Conservation (phyloP, 805 yeast genomes). For the Starmerella potacharoeniae region DNA sequence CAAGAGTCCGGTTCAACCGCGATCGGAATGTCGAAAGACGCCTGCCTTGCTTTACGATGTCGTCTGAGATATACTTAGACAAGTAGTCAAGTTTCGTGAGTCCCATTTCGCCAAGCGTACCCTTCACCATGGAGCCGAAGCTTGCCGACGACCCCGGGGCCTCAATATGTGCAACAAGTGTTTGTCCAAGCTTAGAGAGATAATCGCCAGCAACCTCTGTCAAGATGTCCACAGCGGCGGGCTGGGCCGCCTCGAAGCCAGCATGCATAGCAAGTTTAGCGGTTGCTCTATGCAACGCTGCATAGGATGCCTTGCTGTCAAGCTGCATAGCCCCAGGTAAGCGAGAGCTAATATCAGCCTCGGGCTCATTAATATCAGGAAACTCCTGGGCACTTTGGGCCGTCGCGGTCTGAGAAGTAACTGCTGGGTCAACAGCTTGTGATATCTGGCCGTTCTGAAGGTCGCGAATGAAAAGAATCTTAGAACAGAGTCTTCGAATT, state of each 20-base stretch:
- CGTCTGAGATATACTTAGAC: slow-evolving; percentile 62
- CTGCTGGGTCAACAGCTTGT: not conserved
- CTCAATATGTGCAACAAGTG: slow-evolving; percentile 62
- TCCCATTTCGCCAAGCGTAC: slow-evolving; percentile 76
- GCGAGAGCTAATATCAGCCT: slow-evolving; percentile 74
- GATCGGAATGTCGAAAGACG: slow-evolving; percentile 58
- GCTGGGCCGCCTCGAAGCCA: slow-evolving; percentile 80
- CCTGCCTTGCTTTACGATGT: slow-evolving; percentile 52
- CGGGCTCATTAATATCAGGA: slow-evolving; percentile 44
- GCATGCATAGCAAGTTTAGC: slow-evolving; percentile 78
- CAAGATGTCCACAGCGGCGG: slow-evolving; percentile 62
- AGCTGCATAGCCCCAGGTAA: slow-evolving; percentile 55
- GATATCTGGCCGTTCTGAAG: slow-evolving; percentile 46
- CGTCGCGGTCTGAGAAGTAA: not conserved
- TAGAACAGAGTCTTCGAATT: slow-evolving; percentile 76
- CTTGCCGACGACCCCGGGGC: slow-evolving; percentile 32
- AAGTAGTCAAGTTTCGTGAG: slow-evolving; percentile 56
- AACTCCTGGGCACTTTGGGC: slow-evolving; percentile 8
- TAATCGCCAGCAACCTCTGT: slow-evolving; percentile 78
- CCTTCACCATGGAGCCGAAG: slow-evolving; percentile 41
- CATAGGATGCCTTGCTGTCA: slow-evolving; percentile 49
- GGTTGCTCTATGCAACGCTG: slow-evolving; percentile 55
- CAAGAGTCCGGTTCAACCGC: slow-evolving; percentile 60
- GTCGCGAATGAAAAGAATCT: slow-evolving; percentile 74
- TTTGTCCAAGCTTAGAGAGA: slow-evolving; percentile 58